These are phyloP conservation scores for Hymenoscyphus repandus DNA, from an alignment of 2,329 filamentous ascomycete genomes.

Conservation along the genomic window DNA sequence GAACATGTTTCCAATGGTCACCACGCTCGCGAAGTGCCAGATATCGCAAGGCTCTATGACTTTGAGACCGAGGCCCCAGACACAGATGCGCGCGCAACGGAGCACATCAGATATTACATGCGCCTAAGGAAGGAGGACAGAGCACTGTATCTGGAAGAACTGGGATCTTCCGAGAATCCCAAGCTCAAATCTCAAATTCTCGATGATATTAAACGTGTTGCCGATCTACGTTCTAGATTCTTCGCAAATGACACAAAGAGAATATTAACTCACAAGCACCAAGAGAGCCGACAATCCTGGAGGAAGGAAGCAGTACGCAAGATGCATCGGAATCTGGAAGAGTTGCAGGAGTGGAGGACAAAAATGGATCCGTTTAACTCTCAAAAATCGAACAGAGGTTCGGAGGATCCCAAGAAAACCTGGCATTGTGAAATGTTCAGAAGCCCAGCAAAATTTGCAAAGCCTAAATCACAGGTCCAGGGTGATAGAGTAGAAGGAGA, in stretches of 20 bases:
- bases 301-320: not conserved
- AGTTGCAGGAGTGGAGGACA: not conserved
- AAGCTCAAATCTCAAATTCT: not conserved
- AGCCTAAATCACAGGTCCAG: too few relatives aligned
- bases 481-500: too few relatives aligned
- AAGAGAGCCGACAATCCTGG: not conserved
- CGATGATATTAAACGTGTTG: not conserved
- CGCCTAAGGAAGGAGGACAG: constrained; percentile 1
- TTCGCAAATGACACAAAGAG: constrained; percentile 3
- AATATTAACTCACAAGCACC: not conserved
- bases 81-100: not conserved
- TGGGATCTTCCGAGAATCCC: not conserved
- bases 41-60: constrained; percentile 3
- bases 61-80: not conserved
- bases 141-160: not conserved
- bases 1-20: too few relatives aligned
- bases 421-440: too few relatives aligned
- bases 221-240: not conserved
- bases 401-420: too few relatives aligned
- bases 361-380: not conserved
- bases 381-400: too few relatives aligned
- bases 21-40: too few relatives aligned
- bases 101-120: constrained; percentile 5
- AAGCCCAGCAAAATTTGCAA: too few relatives aligned
- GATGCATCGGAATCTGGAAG: not conserved